A percentile compares a stretch with the other conserved stretches of the same genome.
Conservation (phyloP, 345 rosid genomes). For the Ailanthus altissimus region DNA sequence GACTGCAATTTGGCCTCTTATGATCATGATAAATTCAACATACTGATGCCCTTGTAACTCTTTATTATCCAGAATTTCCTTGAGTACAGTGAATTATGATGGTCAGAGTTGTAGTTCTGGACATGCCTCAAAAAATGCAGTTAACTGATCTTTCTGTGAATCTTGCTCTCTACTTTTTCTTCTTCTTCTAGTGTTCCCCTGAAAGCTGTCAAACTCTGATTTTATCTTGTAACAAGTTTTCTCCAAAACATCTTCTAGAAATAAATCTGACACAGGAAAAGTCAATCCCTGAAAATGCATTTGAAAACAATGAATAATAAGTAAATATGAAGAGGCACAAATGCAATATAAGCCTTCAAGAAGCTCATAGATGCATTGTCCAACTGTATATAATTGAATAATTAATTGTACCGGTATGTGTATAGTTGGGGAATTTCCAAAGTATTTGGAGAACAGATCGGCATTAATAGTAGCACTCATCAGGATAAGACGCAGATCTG, state of each 20-base stretch:
- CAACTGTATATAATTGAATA: neutral
- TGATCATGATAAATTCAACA: neutral
- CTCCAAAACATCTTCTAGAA: constrained; percentile 86
- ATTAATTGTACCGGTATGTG: constrained; percentile 71
- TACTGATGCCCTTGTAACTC: neutral
- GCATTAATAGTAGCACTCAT: constrained; percentile 99
- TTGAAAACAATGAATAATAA: constrained; percentile 2
- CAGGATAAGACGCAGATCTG: constrained; percentile 76
- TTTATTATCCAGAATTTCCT: constrained; percentile 7
- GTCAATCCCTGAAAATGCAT: constrained; percentile 71
- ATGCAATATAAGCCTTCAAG: constrained; percentile 1
- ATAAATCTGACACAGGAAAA: constrained; percentile 81
- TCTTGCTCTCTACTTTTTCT: constrained; percentile 74
- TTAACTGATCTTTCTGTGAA: constrained; percentile 67
- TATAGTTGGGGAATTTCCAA: constrained; percentile 70
- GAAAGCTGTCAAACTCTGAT: constrained; percentile 61
- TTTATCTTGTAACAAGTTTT: constrained; percentile 65
- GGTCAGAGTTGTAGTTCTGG: constrained; percentile 6
- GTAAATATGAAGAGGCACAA: constrained; percentile 2
- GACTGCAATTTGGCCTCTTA: neutral
- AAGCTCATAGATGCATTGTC: constrained; percentile 9
- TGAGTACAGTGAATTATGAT: neutral
- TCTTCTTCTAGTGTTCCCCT: constrained; percentile 65
- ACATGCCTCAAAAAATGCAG: constrained; percentile 75
- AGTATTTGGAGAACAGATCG: constrained; percentile 83